Evolutionary conservation across 1,284 basidiomycete species (phyloP), one percentile per base, ranked within the genome.

Genomic region (Trichosporon ovoides): DNA sequence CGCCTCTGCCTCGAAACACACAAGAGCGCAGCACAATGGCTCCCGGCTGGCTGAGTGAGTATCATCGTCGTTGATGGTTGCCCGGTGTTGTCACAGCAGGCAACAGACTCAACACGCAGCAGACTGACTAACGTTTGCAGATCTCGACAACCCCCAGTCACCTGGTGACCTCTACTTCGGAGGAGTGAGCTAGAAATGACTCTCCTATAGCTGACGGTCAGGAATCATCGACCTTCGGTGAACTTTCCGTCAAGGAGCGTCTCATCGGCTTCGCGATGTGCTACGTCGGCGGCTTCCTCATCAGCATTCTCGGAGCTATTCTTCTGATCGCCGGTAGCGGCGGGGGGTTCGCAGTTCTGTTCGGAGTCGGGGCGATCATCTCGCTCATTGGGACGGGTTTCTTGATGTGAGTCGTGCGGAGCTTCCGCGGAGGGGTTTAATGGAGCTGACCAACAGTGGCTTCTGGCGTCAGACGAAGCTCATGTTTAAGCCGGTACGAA

Each of bases 401-500:
- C 80, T 78, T 95, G 68, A 84, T 94, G 66, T 90, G 87, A 58
- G 89, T 90, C 16, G 31, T 14, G 52, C 24, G 28, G 19, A 7
- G n/a, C 10, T 10, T 7, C 4, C 14, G 7, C 3, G 1, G 5
- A 7, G 20, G 35, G 19, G 33, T 18, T 33, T 7, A 9, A n/a
- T 13, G 16, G 9, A 14, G 28, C 49, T 56, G 18, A 56, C 56
- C 16, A 20, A 1, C 55, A 74, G 72, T 52, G 75, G 92, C 84
- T 94, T 93, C 77, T 74, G 78, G 62, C 87, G 83, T 64, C 91
- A 94, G 74, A 59, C 88, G 38, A 88, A 90, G 77, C 81, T 89
- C 64, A 94, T 94, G 91, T 95, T 95, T 82, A 91, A 93, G 76
- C 87, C 89, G 52, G 84, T 94, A 20, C 87, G 92, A 56, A 78